Base-by-base conservation (phyloP, 2,329 filamentous ascomycete genomes). In the Calonectria pseudoreteaudii region DNA sequence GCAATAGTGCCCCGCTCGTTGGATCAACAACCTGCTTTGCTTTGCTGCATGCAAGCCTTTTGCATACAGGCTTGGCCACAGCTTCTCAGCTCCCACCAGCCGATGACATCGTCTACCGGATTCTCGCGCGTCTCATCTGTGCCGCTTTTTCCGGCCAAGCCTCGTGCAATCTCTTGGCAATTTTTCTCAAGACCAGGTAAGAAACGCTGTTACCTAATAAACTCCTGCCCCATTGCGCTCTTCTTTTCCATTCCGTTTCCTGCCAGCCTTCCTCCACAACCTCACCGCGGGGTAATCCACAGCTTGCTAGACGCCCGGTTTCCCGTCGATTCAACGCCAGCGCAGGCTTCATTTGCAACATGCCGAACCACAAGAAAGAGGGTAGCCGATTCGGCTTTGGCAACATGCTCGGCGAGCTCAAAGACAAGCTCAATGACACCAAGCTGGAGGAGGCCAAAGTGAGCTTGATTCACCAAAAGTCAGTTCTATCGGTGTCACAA, bases 401-500 rank as follows among this genome's bases (percentile, higher is more conserved):
- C 6, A 79, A 84, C 71, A 80, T 89, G 65, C 78, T 86, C 28
- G 85, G 88, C 30, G 89, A 88, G 78, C 77, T 92, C 36, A 91
- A 88, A 76, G 90, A 91, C 66, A 91, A 91, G 80, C 83, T 92
- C 4, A 84, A 88, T 60, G 85, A 88, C 60, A 88, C 87, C 1
- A 88, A 88, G 77, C 83, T 93, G 0, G 87, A 90, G 75, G 89
- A 92, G 75, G 85, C 88, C 75, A 93, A 92, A 80, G 84, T 92
- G 68, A 84, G 85, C 50, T 81, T 93, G 41, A 87, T 87, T 67
- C 88, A 93, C 79, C 89, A 91, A 80, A 93, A 93, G 91, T 91
- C 80, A 49, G 82, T 77, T 28, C 38, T 76, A 67, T 56, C 62
- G 14, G 52, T 36, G 62, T n/a, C 38, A 10, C 44, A 34, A 20